Percentiles rank a stretch among this genome's conserved stretches.
These are phyloP conservation scores for Diaporthe australafricana DNA, from an alignment of 2,329 filamentous ascomycete species.

Conservation along the genomic window DNA sequence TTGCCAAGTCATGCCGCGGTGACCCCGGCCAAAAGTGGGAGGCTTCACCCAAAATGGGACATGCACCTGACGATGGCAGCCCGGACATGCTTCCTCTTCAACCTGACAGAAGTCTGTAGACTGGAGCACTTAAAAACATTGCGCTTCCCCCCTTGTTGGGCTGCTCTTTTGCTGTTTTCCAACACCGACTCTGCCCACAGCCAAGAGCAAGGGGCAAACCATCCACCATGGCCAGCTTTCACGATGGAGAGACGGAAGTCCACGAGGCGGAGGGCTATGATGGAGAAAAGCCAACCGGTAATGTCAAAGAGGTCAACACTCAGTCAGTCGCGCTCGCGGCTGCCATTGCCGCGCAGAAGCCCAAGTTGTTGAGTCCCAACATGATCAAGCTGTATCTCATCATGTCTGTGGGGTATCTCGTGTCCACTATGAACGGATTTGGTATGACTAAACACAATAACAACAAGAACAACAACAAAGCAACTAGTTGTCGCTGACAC, in stretches of 20 bases:
- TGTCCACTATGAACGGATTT: slow-evolving; percentile 67
- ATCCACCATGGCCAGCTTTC: slow-evolving; percentile 5
- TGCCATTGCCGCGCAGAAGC: slow-evolving; percentile 49
- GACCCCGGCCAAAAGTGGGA: slow-evolving; percentile 13
- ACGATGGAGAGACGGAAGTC: slow-evolving; percentile 27
- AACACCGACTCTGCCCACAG: background rate
- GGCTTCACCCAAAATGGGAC: slow-evolving; percentile 10
- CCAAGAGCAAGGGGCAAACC: background rate
- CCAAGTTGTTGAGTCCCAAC: slow-evolving; percentile 46
- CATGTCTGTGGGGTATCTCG: slow-evolving; percentile 53
- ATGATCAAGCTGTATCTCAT: slow-evolving; percentile 53
- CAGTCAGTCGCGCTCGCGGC: slow-evolving; percentile 51
- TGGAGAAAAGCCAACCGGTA: slow-evolving; percentile 42
- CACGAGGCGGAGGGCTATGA: slow-evolving; percentile 23
- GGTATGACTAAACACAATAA: slow-evolving; percentile 37
- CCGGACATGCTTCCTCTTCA: background rate
- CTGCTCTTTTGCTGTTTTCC: background rate
- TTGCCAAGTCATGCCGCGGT: slow-evolving; percentile 22
- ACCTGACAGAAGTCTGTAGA: background rate
- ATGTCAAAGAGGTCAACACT: slow-evolving; percentile 49
- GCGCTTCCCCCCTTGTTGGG: background rate
- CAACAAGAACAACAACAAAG: no score
- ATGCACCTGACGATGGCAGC: slow-evolving; percentile 5
- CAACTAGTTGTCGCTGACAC: background rate
- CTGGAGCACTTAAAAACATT: background rate